Conservation (phyloP, 805 yeast genomes). For the Blastobotrys chiropterorum region DNA sequence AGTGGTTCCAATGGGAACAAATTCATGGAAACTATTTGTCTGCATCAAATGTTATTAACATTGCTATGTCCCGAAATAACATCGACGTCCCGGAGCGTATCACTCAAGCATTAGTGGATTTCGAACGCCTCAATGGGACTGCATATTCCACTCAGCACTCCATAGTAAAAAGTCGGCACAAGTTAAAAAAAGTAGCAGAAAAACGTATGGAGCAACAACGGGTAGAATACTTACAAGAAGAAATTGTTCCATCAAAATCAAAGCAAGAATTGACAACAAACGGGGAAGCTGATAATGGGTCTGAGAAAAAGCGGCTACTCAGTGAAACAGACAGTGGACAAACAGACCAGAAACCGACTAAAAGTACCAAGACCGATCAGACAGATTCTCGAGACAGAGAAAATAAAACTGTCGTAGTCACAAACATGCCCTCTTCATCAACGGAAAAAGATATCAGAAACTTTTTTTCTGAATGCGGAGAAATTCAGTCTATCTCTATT, state of each 20-base stretch:
- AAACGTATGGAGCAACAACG: background rate
- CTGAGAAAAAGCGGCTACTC: background rate
- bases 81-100: conserved; percentile 50
- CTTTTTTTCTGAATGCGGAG: conserved; percentile 60
- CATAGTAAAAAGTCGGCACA: conserved; percentile 1
- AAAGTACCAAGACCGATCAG: conserved; percentile 10
- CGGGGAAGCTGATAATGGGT: background rate
- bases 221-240: too few species aligned
- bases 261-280: background rate
- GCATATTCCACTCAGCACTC: conserved; percentile 23
- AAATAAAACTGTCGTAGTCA: conserved; percentile 48
- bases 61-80: conserved; percentile 27
- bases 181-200: conserved; percentile 4
- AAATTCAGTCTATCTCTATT: conserved; percentile 34
- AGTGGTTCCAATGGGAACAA: conserved; percentile 37
- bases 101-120: conserved; percentile 39
- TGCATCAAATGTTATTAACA: conserved; percentile 29
- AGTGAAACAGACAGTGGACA: background rate
- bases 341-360: background rate
- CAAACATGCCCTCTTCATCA: conserved; percentile 38
- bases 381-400: conserved; percentile 48
- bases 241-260: too few species aligned
- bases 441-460: conserved; percentile 36
- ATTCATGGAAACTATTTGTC: conserved; percentile 24
- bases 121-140: conserved; percentile 34